Evolutionary conservation across 352 stramenopile genomes (phyloP).

Genomic region (Elongisporangium undulatum): DNA sequence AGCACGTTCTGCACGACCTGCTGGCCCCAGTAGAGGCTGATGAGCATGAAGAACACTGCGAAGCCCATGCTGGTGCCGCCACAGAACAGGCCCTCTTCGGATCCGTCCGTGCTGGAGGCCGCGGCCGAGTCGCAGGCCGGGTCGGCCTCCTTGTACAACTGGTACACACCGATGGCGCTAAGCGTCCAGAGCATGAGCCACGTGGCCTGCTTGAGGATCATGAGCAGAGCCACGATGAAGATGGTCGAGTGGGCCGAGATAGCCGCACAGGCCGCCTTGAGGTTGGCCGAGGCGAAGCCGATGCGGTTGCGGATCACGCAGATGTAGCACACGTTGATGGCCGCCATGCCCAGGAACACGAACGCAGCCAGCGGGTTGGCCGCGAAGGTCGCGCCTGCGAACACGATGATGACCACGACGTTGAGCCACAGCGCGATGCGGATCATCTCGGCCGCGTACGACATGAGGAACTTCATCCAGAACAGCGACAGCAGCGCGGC

Average conservation of each 20-base stretch:
- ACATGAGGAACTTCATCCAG: constrained; percentile 80
- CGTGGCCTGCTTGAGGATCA: constrained; percentile 67
- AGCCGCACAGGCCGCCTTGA: constrained; percentile 64
- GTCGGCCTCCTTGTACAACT: constrained; percentile 61
- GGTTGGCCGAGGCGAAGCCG: constrained; percentile 74
- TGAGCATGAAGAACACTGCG: constrained; percentile 75
- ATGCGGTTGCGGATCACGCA: constrained; percentile 77
- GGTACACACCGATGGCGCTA: constrained; percentile 63
- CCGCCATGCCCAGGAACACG: constrained; percentile 51
- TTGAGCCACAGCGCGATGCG: constrained; percentile 80
- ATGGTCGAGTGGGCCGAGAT: constrained; percentile 51
- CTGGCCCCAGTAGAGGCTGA: constrained; percentile 83
- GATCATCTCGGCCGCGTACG: constrained; percentile 74
- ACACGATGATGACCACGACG: constrained; percentile 60
- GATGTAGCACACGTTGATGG: constrained; percentile 85
- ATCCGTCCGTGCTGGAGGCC: constrained; percentile 23
- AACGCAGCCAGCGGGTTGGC: constrained; percentile 58
- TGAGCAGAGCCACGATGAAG: constrained; percentile 59
- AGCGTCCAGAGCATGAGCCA: constrained; percentile 76
- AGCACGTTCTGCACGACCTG: constrained; percentile 84
- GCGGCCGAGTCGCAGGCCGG: constrained; percentile 43
- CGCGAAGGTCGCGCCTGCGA: constrained; percentile 56
- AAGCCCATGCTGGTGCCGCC: constrained; percentile 53
- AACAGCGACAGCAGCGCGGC: constrained; percentile 51
- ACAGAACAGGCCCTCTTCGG: constrained; percentile 22